phyloP scores from a whole-genome alignment of 495 filamentous ascomycete genomes.

The Aspergillus sclerotiicarbonarius region DNA sequence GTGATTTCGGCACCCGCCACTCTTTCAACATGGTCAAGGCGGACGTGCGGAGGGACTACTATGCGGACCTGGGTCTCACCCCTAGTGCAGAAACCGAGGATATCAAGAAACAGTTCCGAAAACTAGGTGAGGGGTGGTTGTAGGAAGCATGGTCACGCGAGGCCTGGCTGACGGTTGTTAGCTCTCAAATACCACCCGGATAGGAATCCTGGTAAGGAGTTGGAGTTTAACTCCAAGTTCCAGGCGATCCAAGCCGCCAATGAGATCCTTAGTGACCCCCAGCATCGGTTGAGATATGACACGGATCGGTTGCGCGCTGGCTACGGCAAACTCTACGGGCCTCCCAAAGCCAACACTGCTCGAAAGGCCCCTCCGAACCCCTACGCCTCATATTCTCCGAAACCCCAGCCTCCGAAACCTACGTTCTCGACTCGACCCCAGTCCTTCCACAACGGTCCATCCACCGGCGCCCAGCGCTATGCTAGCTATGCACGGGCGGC shows the following conservation, averaged over 20 bases:
- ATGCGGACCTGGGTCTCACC: slow-evolving; percentile 73
- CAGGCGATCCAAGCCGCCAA: slow-evolving; percentile 82
- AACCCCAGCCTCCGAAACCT: slow-evolving; percentile 30
- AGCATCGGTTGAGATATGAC: slow-evolving; percentile 72
- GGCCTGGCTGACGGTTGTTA: slow-evolving; percentile 30
- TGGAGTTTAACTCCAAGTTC: slow-evolving; percentile 75
- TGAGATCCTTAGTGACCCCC: slow-evolving; percentile 73
- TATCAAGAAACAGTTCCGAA: slow-evolving; percentile 83
- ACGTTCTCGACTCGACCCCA: slow-evolving; percentile 25
- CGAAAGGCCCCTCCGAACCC: slow-evolving; percentile 29
- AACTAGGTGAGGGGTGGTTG: slow-evolving; percentile 60
- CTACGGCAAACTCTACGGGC: slow-evolving; percentile 40
- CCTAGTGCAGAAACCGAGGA: slow-evolving; percentile 63
- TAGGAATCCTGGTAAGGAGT: slow-evolving; percentile 78
- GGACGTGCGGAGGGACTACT: slow-evolving; percentile 77
- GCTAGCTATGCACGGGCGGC: slow-evolving; percentile 48
- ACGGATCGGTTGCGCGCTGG: slow-evolving; percentile 57
- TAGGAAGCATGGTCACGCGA: not conserved
- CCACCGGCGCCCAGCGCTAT: slow-evolving; percentile 56
- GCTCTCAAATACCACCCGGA: slow-evolving; percentile 87
- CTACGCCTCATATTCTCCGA: slow-evolving; percentile 28
- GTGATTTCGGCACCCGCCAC: not conserved
- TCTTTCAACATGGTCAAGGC: slow-evolving; percentile 66
- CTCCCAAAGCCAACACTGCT: slow-evolving; percentile 28
- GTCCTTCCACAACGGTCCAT: slow-evolving; percentile 41